Base-by-base conservation (phyloP, 768 basidiomycete species). In the Rickenella mellea region DNA sequence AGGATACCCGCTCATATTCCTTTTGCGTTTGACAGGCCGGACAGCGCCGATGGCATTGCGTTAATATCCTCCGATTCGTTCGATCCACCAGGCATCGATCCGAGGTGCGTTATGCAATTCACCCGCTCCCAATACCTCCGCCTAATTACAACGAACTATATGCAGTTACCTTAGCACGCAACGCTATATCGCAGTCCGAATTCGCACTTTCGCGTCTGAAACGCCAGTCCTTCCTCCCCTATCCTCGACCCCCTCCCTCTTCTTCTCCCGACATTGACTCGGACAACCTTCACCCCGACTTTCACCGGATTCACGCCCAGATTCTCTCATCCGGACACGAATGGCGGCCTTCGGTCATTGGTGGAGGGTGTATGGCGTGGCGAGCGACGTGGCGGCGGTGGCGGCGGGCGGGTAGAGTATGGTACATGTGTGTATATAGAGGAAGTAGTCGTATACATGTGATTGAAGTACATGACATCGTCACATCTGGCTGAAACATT, bases 261-360 rank as follows among this genome's bases (percentile, higher is more conserved):
- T 40, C 53, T 0, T 44, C 61, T 44, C 55, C 61, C 6, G 38
- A 46, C 15, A 55, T 70, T 5, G 68, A 71, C 44, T n/a, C n/a
- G n/a, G n/a, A 66, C 70, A 50, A 47, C 53, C 38, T 38, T 74
- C 26, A 56, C 55, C 19, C 36, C 40, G 28, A 19, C 33, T n/a
- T 36, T 42, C 61, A 28, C 54, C 46, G 29, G 68, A 66, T 38
- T 46, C 56, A 10, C 63, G 62, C 41, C 48, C 74, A 2, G 61
- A 51, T 2, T 51, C 61, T 20, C 36, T 58, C 21, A 40, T 73
- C 12, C 53, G 62, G 41, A 41, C 52, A 19, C 52, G 66, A 27
- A 40, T 60, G 8, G 62, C 66, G 39, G 69, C 71, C 2, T 36
- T 70, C 21, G 75, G 65, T 47, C 68, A 71, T n/a, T n/a, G n/a